A percentile compares a stretch with the other conserved stretches of the same genome.
These are phyloP conservation scores for Kuraishia ogatae DNA, from an alignment of 805 yeast genomes.

Conservation along the genomic window DNA sequence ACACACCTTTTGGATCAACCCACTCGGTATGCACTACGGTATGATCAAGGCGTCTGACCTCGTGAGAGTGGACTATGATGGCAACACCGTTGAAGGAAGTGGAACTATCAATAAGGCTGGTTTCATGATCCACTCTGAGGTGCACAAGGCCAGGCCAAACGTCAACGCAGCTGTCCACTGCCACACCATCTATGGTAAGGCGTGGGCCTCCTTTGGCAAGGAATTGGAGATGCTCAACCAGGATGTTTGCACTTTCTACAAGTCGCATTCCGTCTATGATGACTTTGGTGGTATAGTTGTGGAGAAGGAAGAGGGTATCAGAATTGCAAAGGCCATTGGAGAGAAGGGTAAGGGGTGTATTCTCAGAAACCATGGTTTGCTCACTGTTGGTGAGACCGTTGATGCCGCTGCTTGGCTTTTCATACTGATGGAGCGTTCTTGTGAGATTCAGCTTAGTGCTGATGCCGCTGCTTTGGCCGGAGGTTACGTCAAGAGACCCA, in stretches of 20 bases:
- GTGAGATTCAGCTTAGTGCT: constrained; percentile 55
- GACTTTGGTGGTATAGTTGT: constrained; percentile 77
- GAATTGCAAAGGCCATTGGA: constrained; percentile 55
- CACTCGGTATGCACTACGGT: constrained; percentile 70
- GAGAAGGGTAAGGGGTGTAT: constrained; percentile 43
- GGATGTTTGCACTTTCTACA: constrained; percentile 63
- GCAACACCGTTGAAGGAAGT: constrained; percentile 55
- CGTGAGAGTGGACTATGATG: constrained; percentile 56
- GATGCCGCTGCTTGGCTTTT: constrained; percentile 69
- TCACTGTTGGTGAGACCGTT: constrained; percentile 62
- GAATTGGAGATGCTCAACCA: constrained; percentile 78
- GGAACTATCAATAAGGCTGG: constrained; percentile 56
- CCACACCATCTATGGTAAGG: constrained; percentile 56
- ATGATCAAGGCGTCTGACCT: constrained; percentile 50
- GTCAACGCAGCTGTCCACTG: constrained; percentile 68
- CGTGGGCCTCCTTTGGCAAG: constrained; percentile 55
- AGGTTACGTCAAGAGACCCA: constrained; percentile 21
- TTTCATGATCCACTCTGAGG: constrained; percentile 57
- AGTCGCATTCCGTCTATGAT: constrained; percentile 53
- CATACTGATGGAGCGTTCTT: constrained; percentile 52
- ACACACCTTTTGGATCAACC: constrained; percentile 84
- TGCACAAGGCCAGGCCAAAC: constrained; percentile 62
- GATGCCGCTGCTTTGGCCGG: constrained; percentile 41
- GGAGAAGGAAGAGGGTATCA: constrained; percentile 52
- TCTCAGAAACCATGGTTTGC: constrained; percentile 64